These are phyloP conservation scores for Aspergillus ellipticus DNA, from an alignment of 495 filamentous ascomycete genomes.

Conservation along the genomic window DNA sequence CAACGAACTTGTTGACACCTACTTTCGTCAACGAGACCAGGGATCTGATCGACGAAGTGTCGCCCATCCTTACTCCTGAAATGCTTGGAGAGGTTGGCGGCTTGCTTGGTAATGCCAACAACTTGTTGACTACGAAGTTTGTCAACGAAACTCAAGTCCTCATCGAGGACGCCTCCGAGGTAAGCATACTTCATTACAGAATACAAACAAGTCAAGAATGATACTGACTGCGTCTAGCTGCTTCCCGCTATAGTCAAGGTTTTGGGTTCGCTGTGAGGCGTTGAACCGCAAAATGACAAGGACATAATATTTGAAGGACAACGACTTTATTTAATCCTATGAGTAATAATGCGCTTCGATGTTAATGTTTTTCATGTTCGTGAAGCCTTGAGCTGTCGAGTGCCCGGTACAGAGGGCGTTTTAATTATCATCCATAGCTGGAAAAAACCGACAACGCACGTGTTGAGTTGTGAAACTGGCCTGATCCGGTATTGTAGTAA, in stretches of 20 bases:
- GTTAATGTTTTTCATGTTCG: constrained; percentile 7
- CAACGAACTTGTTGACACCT: constrained; percentile 36
- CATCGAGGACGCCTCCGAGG: constrained; percentile 49
- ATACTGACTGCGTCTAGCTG: constrained; percentile 21
- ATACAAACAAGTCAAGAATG: background rate
- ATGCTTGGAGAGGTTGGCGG: constrained; percentile 40
- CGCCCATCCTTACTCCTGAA: constrained; percentile 41
- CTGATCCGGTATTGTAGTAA: background rate
- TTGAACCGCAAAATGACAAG: background rate
- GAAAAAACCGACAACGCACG: background rate
- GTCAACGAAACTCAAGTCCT: constrained; percentile 43
- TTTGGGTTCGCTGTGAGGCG: constrained; percentile 23
- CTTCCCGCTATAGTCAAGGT: constrained; percentile 29
- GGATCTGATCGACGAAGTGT: constrained; percentile 30
- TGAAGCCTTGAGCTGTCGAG: background rate
- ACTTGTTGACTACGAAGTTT: constrained; percentile 36
- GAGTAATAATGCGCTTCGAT: constrained; percentile 10
- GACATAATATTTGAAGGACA: constrained; percentile 10
- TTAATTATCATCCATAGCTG: background rate
- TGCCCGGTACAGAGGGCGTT: background rate
- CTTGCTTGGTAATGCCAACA: constrained; percentile 38
- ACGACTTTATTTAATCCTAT: constrained; percentile 16
- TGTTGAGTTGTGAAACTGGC: background rate
- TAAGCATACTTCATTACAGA: constrained; percentile 23
- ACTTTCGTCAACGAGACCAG: constrained; percentile 42